These are phyloP conservation scores for Gonapodya prolifera DNA, from an alignment of 192 early-diverging fungal genomes.

Conservation along the genomic window DNA sequence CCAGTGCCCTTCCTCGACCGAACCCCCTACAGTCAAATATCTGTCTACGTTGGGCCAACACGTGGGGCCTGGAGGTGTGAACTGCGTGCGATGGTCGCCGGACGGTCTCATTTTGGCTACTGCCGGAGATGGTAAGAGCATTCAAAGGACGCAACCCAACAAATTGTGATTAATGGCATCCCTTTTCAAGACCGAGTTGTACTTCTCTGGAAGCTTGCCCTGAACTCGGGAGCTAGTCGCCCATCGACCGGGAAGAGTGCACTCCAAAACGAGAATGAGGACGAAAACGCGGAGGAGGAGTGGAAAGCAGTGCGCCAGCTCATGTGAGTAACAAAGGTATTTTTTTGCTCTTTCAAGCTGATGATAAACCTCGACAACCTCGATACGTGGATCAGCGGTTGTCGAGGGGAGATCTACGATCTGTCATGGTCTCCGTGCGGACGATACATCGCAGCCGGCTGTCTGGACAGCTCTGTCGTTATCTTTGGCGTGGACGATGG, in stretches of 20 bases:
- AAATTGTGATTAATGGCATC: slow-evolving; percentile 7
- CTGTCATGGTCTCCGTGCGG: slow-evolving; percentile 87
- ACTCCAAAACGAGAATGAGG: slow-evolving; percentile 16
- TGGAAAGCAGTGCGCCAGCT: slow-evolving; percentile 64
- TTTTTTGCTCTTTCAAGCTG: background rate
- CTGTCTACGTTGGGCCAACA: slow-evolving; percentile 72
- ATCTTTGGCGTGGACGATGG: slow-evolving; percentile 71
- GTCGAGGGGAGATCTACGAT: slow-evolving; percentile 76
- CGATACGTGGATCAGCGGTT: no score
- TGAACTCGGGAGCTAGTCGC: background rate
- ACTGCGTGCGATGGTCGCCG: slow-evolving; percentile 84
- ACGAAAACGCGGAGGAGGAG: slow-evolving; percentile 33
- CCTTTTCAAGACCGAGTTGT: slow-evolving; percentile 59
- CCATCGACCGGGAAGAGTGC: background rate
- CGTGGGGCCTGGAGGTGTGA: slow-evolving; percentile 59
- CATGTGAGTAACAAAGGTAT: slow-evolving; percentile 24
- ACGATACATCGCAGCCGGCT: slow-evolving; percentile 64
- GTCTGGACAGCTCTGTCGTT: slow-evolving; percentile 74
- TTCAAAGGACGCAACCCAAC: background rate
- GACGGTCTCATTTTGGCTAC: slow-evolving; percentile 62
- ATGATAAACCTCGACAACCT: no score
- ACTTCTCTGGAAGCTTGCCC: slow-evolving; percentile 61
- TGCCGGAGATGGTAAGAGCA: slow-evolving; percentile 63
- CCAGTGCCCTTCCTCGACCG: slow-evolving; percentile 21
- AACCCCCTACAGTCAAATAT: slow-evolving; percentile 54